Evolutionary conservation across 768 basidiomycete species (phyloP).

Genomic region (Leccinum barrowsii): DNA sequence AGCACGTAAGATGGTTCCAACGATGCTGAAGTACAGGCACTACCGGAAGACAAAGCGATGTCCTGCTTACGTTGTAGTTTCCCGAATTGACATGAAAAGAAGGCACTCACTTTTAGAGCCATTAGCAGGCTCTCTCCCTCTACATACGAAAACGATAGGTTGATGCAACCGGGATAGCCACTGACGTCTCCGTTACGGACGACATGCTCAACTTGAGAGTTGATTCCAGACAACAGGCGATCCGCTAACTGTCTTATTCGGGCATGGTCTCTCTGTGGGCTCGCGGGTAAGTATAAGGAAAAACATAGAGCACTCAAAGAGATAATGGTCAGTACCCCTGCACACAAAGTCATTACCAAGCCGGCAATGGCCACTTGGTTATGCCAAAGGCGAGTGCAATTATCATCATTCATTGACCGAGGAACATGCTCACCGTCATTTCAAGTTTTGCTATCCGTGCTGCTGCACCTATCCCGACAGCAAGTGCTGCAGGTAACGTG

Average conservation of each 20-base stretch:
- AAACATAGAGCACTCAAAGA: not conserved
- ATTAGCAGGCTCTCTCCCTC: constrained; percentile 97
- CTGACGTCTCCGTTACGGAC: constrained; percentile 89
- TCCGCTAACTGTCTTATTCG: constrained; percentile 73
- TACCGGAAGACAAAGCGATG: constrained; percentile 95
- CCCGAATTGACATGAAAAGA: constrained; percentile 1
- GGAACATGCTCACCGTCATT: constrained; percentile 73
- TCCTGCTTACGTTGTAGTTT: constrained; percentile 48
- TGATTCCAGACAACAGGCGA: constrained; percentile 78
- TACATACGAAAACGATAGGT: constrained; percentile 93
- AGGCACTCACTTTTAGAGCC: constrained; percentile 79
- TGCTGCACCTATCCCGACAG: constrained; percentile 93
- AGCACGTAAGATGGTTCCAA: constrained; percentile 98
- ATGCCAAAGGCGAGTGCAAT: constrained; percentile 33
- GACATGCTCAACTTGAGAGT: constrained; percentile 81
- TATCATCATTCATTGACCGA: constrained; percentile 41
- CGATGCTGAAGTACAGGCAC: constrained; percentile 97
- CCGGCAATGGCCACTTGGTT: constrained; percentile 50
- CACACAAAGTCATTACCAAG: constrained; percentile 70
- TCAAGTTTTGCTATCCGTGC: constrained; percentile 88
- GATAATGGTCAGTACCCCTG: constrained; percentile 84
- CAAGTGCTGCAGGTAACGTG: constrained; percentile 85
- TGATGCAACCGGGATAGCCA: constrained; percentile 95
- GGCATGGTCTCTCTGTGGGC: constrained; percentile 68
- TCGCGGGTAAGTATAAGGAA: constrained; percentile 1